Evolutionary conservation across 805 yeast species (phyloP), one percentile per base, ranked within the genome.

Genomic region (Millerago galiae): DNA sequence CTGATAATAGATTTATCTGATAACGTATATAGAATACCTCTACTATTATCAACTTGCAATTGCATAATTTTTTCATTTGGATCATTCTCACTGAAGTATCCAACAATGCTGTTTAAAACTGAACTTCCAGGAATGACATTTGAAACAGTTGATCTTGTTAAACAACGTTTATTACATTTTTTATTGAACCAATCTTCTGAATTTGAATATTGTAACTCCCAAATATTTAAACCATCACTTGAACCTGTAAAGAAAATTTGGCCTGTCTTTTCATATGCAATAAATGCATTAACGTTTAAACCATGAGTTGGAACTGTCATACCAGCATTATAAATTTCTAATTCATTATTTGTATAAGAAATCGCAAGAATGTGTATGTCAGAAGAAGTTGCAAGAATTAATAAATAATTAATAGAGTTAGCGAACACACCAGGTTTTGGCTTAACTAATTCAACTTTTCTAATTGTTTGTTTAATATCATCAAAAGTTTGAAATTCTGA

Each of bases 141-240:
- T 1, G 82, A 65, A 34, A 81, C 61, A 0, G 70, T 80, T 50
- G 76, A 76, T 63, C 77, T 79, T 35, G 97, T 88, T 42, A 86
- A 71, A 59, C 97, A 88, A 33, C 82, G 78, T 60, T 89, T 89
- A 52, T 78, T 79, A 56, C 95, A 85, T 53, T 81, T 84, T 55
- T 85, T 82, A 48, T 81, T 78, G 59, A 88, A 88, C 86, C 96
- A 91, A 42, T 86, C 82, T 37, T 88, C 93, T 21, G 83, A 75
- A 50, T 81, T 83, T 6, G 90, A 75, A 59, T 93, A 93, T 45
- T 78, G 81, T 42, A 93, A 67, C 57, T 87, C 91, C 96, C 96
- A 93, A 34, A 93, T 71, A 52, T 90, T 79, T 30, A 71, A 65
- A 2, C 89, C 91, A 50, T 85, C 88, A 16, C 81, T 78, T 33